These are phyloP conservation scores for Penicillium freii DNA, from an alignment of 2,329 filamentous ascomycete genomes.

Conservation along the genomic window DNA sequence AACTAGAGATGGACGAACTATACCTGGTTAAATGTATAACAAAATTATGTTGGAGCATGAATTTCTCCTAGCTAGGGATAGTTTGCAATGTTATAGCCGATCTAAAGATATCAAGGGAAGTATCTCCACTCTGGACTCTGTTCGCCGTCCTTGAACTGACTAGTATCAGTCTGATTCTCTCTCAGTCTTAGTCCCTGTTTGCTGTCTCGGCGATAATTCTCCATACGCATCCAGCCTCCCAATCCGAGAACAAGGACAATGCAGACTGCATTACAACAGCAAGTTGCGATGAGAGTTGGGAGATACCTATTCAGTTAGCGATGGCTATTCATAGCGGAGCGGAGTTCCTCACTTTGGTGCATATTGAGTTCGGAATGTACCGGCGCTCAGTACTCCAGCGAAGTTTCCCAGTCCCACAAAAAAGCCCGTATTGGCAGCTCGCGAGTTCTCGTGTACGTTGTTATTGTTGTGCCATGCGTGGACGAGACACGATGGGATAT, in stretches of 20 bases:
- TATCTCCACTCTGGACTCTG: slow-evolving; percentile 38
- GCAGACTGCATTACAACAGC: slow-evolving; percentile 43
- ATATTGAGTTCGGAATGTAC: slow-evolving; percentile 50
- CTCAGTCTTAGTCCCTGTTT: slow-evolving; percentile 37
- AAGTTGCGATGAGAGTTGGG: slow-evolving; percentile 48
- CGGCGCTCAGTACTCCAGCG: slow-evolving; percentile 46
- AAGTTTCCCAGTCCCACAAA: slow-evolving; percentile 52
- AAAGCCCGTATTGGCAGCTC: slow-evolving; percentile 50
- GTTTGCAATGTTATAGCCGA: too few species aligned
- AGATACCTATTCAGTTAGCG: slow-evolving; percentile 34
- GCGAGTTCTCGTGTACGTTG: slow-evolving; percentile 50
- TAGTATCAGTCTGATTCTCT: slow-evolving; percentile 43
- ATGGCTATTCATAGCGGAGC: too few species aligned
- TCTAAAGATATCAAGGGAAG: slow-evolving; percentile 10
- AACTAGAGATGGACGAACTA: too few species aligned
- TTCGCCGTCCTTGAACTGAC: slow-evolving; percentile 41
- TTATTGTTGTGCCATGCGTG: slow-evolving; percentile 56
- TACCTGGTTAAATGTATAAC: too few species aligned
- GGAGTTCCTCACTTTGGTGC: slow-evolving; percentile 39
- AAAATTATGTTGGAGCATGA: too few species aligned
- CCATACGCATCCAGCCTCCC: slow-evolving; percentile 48
- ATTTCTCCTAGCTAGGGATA: too few species aligned
- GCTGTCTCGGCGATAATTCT: slow-evolving; percentile 44
- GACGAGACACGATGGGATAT: slow-evolving; percentile 50
- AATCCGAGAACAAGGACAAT: slow-evolving; percentile 42